Percentiles rank a stretch among this genome's conserved stretches.
Evolutionary conservation across 257 asterid genomes (phyloP).

Genomic region (Lithospermum erythrorhizon): DNA sequence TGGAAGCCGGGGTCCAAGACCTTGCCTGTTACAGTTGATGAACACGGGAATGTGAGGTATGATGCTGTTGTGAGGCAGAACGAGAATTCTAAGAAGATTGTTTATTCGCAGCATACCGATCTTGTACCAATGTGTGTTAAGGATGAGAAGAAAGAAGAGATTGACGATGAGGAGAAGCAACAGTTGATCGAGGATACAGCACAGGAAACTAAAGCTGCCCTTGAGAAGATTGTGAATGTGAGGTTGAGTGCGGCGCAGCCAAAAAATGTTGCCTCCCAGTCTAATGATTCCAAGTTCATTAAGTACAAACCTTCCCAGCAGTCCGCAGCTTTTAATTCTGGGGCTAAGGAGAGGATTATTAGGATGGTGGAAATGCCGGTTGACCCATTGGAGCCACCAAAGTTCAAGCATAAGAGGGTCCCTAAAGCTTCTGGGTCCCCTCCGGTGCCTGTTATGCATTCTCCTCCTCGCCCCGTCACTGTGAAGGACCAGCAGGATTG

Average conservation of each 20-base stretch:
- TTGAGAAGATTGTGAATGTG: conserved; percentile 84
- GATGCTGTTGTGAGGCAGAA: conserved; percentile 81
- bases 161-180: conserved; percentile 76
- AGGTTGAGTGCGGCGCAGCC: conserved; percentile 96
- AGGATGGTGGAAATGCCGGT: conserved; percentile 93
- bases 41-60: conserved; percentile 67
- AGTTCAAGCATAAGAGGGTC: conserved; percentile 87
- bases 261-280: conserved; percentile 63
- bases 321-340: conserved; percentile 82
- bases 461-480: conserved; percentile 89
- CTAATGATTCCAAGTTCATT: conserved; percentile 70
- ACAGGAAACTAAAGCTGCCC: conserved; percentile 75
- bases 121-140: conserved; percentile 68
- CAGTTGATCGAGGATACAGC: conserved; percentile 69
- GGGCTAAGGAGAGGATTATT: conserved; percentile 88
- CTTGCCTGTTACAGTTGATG: conserved; percentile 76
- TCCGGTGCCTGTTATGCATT: conserved; percentile 93
- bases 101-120: conserved; percentile 68
- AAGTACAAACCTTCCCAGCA: conserved; percentile 97
- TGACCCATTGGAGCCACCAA: conserved; percentile 90
- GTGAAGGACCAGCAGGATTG: conserved; percentile 92
- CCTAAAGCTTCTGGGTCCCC: conserved; percentile 96
- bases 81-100: conserved; percentile 79
- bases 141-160: conserved; percentile 48
- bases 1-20: conserved; percentile 53